Evolutionary conservation across 768 basidiomycete genomes (phyloP).

Genomic region (Leccinum longicurvipes): DNA sequence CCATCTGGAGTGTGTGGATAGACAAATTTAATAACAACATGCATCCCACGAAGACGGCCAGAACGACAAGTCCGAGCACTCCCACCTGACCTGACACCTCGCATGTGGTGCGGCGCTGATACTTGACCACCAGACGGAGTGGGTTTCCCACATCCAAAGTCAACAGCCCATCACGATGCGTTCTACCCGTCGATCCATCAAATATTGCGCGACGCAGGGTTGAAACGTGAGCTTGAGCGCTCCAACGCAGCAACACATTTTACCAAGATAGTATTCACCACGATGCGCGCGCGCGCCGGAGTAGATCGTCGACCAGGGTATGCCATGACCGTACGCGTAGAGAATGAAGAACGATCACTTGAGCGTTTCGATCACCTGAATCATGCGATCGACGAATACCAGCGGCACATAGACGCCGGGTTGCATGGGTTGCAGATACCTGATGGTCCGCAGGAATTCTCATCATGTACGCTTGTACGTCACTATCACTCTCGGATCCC

Average conservation of each 20-base stretch:
- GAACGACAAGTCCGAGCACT: not conserved
- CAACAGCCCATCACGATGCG: not conserved
- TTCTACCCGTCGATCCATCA: not conserved
- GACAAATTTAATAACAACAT: not conserved
- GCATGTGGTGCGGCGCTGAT: not conserved
- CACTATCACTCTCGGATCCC: not conserved
- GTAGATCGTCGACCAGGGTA: not conserved
- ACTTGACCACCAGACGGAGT: not conserved
- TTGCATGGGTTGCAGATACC: not conserved
- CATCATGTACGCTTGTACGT: not conserved
- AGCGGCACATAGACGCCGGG: not conserved
- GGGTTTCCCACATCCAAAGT: not conserved
- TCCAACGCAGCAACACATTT: not conserved
- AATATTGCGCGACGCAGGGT: not conserved
- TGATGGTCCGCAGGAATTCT: not conserved
- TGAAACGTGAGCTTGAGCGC: not conserved
- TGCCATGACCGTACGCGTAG: not conserved
- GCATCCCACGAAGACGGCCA: not conserved
- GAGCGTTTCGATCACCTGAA: not conserved
- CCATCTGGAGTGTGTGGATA: constrained; percentile 1
- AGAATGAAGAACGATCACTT: not conserved
- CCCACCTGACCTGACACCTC: not conserved
- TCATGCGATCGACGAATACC: not conserved
- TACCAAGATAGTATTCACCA: not conserved
- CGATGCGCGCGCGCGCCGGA: not conserved